phyloP scores from a whole-genome alignment of 495 filamentous ascomycete species.

The Lophium mytilinum region DNA sequence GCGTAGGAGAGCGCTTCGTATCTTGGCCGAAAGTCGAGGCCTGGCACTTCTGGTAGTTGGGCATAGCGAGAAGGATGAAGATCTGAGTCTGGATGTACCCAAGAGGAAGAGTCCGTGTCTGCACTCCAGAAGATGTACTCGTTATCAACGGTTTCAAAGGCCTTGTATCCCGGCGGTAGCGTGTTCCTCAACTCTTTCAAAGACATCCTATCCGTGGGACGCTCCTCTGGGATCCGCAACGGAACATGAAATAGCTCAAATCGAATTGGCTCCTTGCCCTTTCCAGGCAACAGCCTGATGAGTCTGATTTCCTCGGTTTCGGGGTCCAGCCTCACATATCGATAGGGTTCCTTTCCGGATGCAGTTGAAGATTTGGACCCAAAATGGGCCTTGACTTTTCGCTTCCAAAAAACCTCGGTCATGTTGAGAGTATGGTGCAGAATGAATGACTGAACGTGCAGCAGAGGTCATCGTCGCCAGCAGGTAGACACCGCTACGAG shows the following conservation, averaged over 20 bases:
- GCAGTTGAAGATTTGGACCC: too few species aligned
- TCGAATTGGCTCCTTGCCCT: neutral
- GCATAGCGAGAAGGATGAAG: neutral
- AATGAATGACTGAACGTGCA: too few species aligned
- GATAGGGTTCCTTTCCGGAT: neutral
- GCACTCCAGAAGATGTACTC: neutral
- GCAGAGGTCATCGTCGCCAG: too few species aligned
- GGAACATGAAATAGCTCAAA: neutral
- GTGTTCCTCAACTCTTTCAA: neutral
- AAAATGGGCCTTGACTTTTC: too few species aligned
- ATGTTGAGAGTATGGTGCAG: too few species aligned
- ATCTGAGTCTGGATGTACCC: neutral
- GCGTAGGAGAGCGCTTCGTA: constrained; percentile 11
- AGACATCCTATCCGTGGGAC: neutral
- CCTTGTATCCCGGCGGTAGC: neutral
- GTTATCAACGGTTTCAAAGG: neutral
- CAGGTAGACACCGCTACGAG: too few species aligned
- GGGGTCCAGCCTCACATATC: neutral
- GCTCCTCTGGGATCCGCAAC: neutral
- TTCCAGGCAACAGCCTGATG: neutral
- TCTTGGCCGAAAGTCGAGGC: neutral
- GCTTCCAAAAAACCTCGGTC: too few species aligned
- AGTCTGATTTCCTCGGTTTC: neutral
- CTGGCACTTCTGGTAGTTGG: neutral
- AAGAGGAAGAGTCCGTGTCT: neutral